phyloP scores from a whole-genome alignment of 331 rosid genomes.

The Rhamnella rubrinervis region DNA sequence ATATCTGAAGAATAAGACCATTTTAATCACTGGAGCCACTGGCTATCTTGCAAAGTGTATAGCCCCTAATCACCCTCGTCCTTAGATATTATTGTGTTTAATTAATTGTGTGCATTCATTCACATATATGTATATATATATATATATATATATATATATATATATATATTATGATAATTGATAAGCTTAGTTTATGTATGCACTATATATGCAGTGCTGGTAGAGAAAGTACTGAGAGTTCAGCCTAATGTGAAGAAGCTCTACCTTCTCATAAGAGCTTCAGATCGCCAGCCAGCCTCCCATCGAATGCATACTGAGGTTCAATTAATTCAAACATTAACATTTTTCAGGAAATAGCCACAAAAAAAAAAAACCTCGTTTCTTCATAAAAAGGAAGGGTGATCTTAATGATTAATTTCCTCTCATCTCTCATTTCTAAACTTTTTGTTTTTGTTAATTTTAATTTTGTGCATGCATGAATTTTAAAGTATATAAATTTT shows the following conservation, averaged over 20 bases:
- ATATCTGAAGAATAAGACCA: constrained; percentile 52
- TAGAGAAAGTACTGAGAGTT: constrained; percentile 65
- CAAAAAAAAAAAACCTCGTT: not conserved
- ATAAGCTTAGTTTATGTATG: not conserved
- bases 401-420: not conserved
- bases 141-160: not conserved
- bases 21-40: constrained; percentile 58
- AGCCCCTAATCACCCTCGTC: not conserved
- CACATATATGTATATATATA: not conserved
- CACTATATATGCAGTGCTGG: constrained; percentile 40
- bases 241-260: constrained; percentile 68
- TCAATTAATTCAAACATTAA: not conserved
- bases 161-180: not conserved
- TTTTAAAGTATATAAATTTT: no score
- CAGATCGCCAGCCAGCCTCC: constrained; percentile 42
- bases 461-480: no score
- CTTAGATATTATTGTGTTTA: not conserved
- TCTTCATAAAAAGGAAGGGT: no score
- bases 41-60: constrained; percentile 73
- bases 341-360: not conserved
- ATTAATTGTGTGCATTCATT: not conserved
- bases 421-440: no score
- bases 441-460: no score
- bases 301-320: constrained; percentile 54
- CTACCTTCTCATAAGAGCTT: constrained; percentile 59